Base-by-base conservation (phyloP, 2,329 filamentous ascomycete genomes). In the Periconia sp. region DNA sequence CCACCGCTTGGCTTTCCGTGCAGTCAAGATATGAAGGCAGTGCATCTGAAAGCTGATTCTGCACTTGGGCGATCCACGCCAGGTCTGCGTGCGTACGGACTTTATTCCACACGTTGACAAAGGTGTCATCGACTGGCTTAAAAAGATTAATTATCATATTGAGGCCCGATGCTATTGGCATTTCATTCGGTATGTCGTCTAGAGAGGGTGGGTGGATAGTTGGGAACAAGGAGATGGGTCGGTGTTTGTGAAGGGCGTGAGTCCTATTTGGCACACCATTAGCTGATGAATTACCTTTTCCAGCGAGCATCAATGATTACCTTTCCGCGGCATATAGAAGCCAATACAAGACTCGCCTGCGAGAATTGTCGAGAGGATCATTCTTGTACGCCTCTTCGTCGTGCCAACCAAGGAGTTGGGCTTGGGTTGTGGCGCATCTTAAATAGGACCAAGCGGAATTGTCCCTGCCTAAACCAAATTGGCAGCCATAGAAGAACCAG, bases 1-100 rank as follows among this genome's bases (percentile, higher is more conserved):
- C 85, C 7, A 88, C 85, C 50, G 85, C 87, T 61, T 90, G 87
- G 18, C 84, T 86, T 54, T 87, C 84, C 0, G 85, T 87, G 55
- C 69, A 72, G 27, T 83, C 80, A 8, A 86, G 74, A 47, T 85
- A 84, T 17, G 77, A 70, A 5, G 84, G 81, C 1, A 86, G 74
- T 18, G 81, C 79, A 50, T 79, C 78, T 5, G 77, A 77, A 1
- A 83, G 74, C 46, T 82, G 79, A 37, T 78, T 75, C 48, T 83
- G 80, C 10, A 82, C 63, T 19, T 76, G 72, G 7, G 77, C 72
- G 2, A 80, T 71, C 72, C 76, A 79, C 31, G 75, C 74, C 3
- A 76, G 76, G 8, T 77, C 76, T 52, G 75, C 76, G n/a, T 76
- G 73, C 11, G 73, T 52, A 54, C 73, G 71, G 3, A 81, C 77